phyloP scores from a whole-genome alignment of 1,284 basidiomycete genomes.

The Vanrija humicola region DNA sequence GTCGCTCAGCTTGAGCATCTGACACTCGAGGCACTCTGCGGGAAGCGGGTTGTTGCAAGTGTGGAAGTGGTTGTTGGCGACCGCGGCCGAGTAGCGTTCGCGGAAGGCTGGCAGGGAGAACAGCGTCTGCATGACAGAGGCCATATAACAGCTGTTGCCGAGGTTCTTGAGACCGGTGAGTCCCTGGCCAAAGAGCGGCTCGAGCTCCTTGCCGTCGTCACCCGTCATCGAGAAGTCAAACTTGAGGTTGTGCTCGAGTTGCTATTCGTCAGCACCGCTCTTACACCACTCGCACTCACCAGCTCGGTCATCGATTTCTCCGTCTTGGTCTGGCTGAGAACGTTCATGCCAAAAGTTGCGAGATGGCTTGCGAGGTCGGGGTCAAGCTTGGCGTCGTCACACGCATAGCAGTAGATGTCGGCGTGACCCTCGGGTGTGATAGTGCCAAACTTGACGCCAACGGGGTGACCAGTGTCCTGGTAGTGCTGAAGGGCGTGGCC shows the following conservation, averaged over 20 bases:
- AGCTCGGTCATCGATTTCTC: constrained; percentile 97
- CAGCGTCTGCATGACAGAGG: constrained; percentile 82
- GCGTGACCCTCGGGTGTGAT: constrained; percentile 86
- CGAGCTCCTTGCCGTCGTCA: constrained; percentile 82
- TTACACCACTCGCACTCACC: constrained; percentile 52
- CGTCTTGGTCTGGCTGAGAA: constrained; percentile 79
- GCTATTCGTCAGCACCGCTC: constrained; percentile 53
- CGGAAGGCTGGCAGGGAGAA: constrained; percentile 80
- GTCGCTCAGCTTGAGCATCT: constrained; percentile 88
- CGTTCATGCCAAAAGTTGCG: constrained; percentile 79
- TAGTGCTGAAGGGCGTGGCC: constrained; percentile 86
- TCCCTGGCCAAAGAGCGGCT: constrained; percentile 84
- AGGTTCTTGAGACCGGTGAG: constrained; percentile 88
- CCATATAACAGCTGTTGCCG: constrained; percentile 98
- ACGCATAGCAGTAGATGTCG: constrained; percentile 91
- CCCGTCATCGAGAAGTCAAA: constrained; percentile 92
- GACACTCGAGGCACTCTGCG: constrained; percentile 86
- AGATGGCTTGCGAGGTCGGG: constrained; percentile 74
- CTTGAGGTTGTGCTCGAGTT: constrained; percentile 93
- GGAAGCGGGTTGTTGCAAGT: constrained; percentile 68
- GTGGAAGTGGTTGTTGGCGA: constrained; percentile 57
- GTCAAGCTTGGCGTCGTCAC: constrained; percentile 82
- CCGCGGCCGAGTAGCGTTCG: constrained; percentile 62
- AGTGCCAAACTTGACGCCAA: constrained; percentile 92
- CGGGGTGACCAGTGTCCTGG: constrained; percentile 67